Base-by-base conservation (phyloP, 306 rosid species). In the Medicago arabica region DNA sequence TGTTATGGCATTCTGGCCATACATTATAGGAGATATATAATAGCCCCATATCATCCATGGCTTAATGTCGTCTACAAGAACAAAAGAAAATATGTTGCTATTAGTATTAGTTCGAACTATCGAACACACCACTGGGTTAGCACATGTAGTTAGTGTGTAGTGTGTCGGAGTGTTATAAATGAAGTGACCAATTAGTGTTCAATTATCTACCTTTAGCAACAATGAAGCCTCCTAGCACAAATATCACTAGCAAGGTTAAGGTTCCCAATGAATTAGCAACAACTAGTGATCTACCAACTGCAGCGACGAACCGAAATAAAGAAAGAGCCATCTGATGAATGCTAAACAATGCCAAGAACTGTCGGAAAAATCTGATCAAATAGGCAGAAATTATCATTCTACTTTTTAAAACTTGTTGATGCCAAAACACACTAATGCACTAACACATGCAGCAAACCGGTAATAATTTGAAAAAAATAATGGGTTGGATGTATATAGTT, bases 1-100 rank as follows among this genome's bases (percentile, higher is more conserved):
- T 73, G 83, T 89, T 9, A 93, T 84, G 19, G 98, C 96, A 82
- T 88, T 93, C 46, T 93, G 98, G 80, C 97, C 98, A 69, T 93
- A 93, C 92, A 85, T 93, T 88, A 93, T 76, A 57, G 98, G 98
- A 75, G 92, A 89, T 9, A 72, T 9, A 51, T 88, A 93, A 66
- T 84, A 93, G 17, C 96, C 96, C 97, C 97, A 93, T 49, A 72
- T 44, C 89, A 91, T 76, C 96, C 97, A 93, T 38, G 90, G 82
- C 57, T 76, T 69, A 77, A 91, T 80, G 61, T 88, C 90, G 39
- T 91, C 98, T 93, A 72, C 65, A 73, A 16, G 58, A 5, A 80
- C 19, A n/a, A 71, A 39, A 71, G 43, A 49, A 55, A 63, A 38
- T 44, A 31, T 53, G 59, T 19, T 8, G 12, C 25, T 3, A 17